Percentiles rank a stretch among this genome's conserved stretches.
Conservation (phyloP, 805 yeast genomes). For the Ascoidea asiatica region DNA sequence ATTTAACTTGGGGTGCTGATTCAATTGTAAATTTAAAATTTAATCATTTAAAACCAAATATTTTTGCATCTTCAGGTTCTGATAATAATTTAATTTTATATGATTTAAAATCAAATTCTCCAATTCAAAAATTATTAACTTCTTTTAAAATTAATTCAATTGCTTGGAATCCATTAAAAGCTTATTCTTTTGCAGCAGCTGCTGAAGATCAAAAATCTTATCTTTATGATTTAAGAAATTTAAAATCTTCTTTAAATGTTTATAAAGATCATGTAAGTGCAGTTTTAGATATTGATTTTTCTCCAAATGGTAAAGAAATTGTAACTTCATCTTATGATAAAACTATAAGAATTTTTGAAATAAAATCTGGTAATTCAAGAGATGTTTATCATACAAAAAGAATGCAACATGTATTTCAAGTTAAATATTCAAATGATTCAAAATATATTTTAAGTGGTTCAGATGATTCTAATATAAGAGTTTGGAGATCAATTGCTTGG, state of each 20-base stretch:
- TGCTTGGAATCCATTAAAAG: conserved; percentile 97
- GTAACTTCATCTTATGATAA: conserved; percentile 94
- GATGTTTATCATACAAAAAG: conserved; percentile 95
- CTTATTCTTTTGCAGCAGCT: conserved; percentile 83
- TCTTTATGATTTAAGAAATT: conserved; percentile 91
- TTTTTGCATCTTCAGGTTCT: conserved; percentile 79
- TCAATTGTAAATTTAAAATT: conserved; percentile 72
- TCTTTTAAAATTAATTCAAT: conserved; percentile 73
- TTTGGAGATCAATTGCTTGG: conserved; percentile 85
- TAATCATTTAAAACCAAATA: conserved; percentile 79
- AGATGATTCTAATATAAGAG: conserved; percentile 88
- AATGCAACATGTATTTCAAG: conserved; percentile 89
- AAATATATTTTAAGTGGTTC: conserved; percentile 81
- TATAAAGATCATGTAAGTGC: conserved; percentile 95
- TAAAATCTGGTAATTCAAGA: conserved; percentile 78
- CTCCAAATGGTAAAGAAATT: conserved; percentile 94
- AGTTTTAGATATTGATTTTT: conserved; percentile 85
- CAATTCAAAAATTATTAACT: conserved; percentile 82
- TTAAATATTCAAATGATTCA: conserved; percentile 78
- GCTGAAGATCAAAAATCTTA: conserved; percentile 92
- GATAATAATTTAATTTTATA: conserved; percentile 86
- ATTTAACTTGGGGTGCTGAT: conserved; percentile 95
- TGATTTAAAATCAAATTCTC: conserved; percentile 81
- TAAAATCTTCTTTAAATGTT: conserved; percentile 69
- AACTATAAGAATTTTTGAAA: conserved; percentile 69